Percentiles rank a stretch among this genome's conserved stretches.
These are phyloP conservation scores for Talaromyces sp. DNA, from an alignment of 2,329 filamentous ascomycete species.

Conservation along the genomic window DNA sequence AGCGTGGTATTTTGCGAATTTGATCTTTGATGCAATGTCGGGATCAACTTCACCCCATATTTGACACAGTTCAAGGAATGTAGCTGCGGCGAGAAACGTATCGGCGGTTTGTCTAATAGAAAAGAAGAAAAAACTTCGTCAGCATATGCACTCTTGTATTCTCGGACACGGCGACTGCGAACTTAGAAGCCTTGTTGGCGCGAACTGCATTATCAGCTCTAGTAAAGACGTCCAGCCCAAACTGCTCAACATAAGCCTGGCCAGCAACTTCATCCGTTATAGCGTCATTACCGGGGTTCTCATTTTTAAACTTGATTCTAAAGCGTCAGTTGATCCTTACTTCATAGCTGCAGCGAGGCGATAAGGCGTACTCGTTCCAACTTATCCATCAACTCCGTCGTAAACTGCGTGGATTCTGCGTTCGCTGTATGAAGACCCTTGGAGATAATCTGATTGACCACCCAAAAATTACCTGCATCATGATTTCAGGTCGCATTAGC, in stretches of 20 bases:
- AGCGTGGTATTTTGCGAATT: constrained; percentile 95
- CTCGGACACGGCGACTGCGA: constrained; percentile 20
- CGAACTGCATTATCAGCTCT: constrained; percentile 77
- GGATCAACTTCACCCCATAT: constrained; percentile 74
- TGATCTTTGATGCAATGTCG: constrained; percentile 80
- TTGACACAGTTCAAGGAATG: constrained; percentile 81
- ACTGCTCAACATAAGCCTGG: constrained; percentile 90
- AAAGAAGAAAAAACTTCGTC: not conserved
- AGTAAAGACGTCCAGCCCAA: constrained; percentile 80
- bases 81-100: constrained; percentile 86
- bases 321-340: not conserved
- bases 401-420: constrained; percentile 73
- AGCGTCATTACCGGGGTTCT: constrained; percentile 72
- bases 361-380: constrained; percentile 63
- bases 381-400: constrained; percentile 80
- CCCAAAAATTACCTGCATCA: constrained; percentile 73
- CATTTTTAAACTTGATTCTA: constrained; percentile 58
- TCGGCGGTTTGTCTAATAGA: constrained; percentile 78
- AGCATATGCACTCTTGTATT: not conserved
- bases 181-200: constrained; percentile 79
- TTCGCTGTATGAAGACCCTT: constrained; percentile 73
- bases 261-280: constrained; percentile 80
- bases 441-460: constrained; percentile 83
- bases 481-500: not conserved
- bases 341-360: not conserved